Conservation (phyloP, 1,284 basidiomycete genomes). For the Volvariella surrecta region DNA sequence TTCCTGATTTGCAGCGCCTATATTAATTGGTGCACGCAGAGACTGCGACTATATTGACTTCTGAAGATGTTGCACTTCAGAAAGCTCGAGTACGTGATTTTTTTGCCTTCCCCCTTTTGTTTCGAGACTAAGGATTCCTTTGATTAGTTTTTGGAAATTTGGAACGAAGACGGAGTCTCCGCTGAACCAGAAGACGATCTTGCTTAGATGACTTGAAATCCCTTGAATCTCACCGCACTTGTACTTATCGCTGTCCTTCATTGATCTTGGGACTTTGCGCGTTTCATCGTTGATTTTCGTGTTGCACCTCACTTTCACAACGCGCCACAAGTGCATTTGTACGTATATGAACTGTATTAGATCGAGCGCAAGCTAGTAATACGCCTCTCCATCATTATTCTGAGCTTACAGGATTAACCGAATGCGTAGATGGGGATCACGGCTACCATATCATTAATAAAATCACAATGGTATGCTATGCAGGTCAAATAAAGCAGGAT, state of each 20-base stretch:
- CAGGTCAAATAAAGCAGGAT: no score
- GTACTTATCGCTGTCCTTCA: not conserved
- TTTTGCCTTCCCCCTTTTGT: not conserved
- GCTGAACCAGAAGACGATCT: slow-evolving; percentile 57
- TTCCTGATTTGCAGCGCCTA: no score
- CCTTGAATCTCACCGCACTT: not conserved
- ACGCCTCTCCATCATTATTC: no score
- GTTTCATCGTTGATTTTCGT: no score
- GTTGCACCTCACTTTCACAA: no score
- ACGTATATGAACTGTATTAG: not conserved
- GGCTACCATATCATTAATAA: no score
- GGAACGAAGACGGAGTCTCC: slow-evolving; percentile 74
- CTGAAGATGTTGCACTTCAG: slow-evolving; percentile 50
- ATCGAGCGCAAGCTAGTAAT: no score
- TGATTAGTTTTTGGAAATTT: slow-evolving; percentile 63
- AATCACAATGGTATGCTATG: no score
- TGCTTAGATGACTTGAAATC: slow-evolving; percentile 11
- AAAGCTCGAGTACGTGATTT: slow-evolving; percentile 43
- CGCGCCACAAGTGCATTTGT: not conserved
- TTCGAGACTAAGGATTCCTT: not conserved
- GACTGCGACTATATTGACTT: no score
- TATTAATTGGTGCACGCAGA: no score
- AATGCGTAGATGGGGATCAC: no score
- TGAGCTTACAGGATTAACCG: no score
- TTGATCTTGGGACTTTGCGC: not conserved